A percentile compares a stretch with the other conserved stretches of the same genome.
These are phyloP conservation scores for Phoma sp. DNA, from an alignment of 2,329 filamentous ascomycete species.

Conservation along the genomic window DNA sequence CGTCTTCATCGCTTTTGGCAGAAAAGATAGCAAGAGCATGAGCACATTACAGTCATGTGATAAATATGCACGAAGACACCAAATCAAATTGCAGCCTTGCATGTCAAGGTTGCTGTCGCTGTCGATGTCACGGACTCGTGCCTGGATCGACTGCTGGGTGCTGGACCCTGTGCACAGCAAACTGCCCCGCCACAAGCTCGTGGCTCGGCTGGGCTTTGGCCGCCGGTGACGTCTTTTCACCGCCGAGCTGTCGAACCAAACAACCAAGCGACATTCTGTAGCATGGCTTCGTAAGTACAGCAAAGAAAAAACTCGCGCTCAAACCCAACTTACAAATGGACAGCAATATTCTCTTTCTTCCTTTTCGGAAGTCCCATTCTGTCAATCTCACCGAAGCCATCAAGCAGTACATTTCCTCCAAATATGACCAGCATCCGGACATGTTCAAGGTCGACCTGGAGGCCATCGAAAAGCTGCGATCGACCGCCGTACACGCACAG, in stretches of 20 bases:
- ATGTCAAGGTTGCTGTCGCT: background rate
- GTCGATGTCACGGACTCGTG: background rate
- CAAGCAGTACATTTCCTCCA: constrained; percentile 92
- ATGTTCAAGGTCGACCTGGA: constrained; percentile 93
- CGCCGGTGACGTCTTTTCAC: constrained; percentile 37
- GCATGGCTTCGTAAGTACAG: constrained; percentile 38
- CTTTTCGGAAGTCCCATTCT: constrained; percentile 84
- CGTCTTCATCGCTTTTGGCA: background rate
- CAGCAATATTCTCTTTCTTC: constrained; percentile 74
- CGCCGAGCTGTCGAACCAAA: constrained; percentile 20
- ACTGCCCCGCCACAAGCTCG: constrained; percentile 7
- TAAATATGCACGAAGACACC: background rate
- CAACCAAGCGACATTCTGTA: constrained; percentile 17
- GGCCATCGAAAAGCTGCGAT: constrained; percentile 80
- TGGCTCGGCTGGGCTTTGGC: constrained; percentile 5
- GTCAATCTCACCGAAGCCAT: constrained; percentile 82
- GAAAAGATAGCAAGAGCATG: background rate
- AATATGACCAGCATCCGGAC: constrained; percentile 98
- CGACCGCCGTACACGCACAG: constrained; percentile 84
- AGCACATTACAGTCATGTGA: background rate
- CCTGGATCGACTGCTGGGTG: constrained; percentile 7
- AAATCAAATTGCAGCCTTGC: background rate
- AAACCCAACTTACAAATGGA: constrained; percentile 19
- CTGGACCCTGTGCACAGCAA: constrained; percentile 1
- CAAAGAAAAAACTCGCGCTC: background rate